Evolutionary conservation across 208 protist species (phyloP).

Genomic region (Polymyxa betae): DNA sequence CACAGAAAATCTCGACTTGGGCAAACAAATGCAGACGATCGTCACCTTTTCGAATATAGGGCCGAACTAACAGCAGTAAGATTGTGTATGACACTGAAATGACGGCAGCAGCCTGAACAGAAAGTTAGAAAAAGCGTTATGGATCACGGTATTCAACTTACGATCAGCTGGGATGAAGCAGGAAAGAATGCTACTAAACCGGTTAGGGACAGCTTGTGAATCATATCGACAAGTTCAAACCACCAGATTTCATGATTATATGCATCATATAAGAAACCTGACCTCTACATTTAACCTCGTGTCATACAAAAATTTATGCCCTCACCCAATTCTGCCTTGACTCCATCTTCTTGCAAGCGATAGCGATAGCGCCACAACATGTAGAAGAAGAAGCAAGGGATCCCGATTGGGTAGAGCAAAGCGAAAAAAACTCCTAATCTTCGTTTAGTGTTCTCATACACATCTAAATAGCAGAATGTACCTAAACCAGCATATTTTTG

Average conservation of each 20-base stretch:
- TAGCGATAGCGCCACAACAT: constrained; percentile 43
- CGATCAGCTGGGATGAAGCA: neutral
- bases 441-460: neutral
- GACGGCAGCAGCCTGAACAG: neutral
- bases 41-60: constrained; percentile 41
- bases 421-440: neutral
- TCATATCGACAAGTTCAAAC: constrained; percentile 49
- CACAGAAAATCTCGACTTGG: constrained; percentile 46
- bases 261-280: constrained; percentile 38
- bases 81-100: constrained; percentile 23
- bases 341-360: constrained; percentile 46
- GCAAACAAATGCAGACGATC: constrained; percentile 52
- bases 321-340: constrained; percentile 14
- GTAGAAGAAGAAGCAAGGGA: constrained; percentile 42
- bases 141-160: neutral
- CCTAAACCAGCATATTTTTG: neutral
- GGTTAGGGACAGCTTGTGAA: constrained; percentile 50
- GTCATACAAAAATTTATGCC: neutral
- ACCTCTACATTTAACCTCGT: neutral
- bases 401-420: constrained; percentile 47
- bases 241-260: constrained; percentile 46
- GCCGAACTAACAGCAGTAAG: constrained; percentile 1
- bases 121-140: neutral
- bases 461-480: neutral
- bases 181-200: constrained; percentile 33